Evolutionary conservation across 2,329 filamentous ascomycete genomes (phyloP), one percentile per base, ranked within the genome.

Genomic region (Cytospora mali): DNA sequence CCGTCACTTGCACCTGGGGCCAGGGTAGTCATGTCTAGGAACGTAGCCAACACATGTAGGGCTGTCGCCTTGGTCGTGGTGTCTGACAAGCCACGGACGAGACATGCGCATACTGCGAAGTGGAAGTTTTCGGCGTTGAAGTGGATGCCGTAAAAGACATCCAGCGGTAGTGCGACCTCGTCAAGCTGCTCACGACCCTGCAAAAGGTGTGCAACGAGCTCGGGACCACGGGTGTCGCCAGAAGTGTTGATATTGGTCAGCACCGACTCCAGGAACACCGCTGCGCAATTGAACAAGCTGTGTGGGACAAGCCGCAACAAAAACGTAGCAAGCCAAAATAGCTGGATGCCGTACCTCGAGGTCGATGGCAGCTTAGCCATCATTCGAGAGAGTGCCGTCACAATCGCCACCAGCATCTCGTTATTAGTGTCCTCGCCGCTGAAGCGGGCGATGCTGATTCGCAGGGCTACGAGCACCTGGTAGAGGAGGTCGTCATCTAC

Each of bases 401-500:
- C 81, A 59, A 90, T 89, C 6, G 87, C 84, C 35, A 88, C 82
- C 31, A 90, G 79, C 86, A 90, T 88, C 68, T 90, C 88, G 66
- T 81, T 85, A 69, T 84, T 87, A 62, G 79, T 82, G 61, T 88
- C 86, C 62, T 88, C 86, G 18, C 61, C 53, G 51, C 84, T 82
- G 69, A 88, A 89, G 29, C 87, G 82, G n/a, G 80, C 77, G 18
- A 90, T 81, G 68, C 87, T 88, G 66, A 83, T 87, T 54, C 87
- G 82, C 18, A 90, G 77, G 18, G 88, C 86, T 29, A 90, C 88
- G 3, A 90, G 79, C 23, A 90, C 87, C 71, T 90, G 88, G 70
- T 90, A 90, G 2, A 90, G 79, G 4, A 90, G 77, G 70, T 90
- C 88, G 66, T 90, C 88, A 59, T 90, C 88, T 1, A 90, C 87